Evolutionary conservation across 1,284 basidiomycete species (phyloP).

Genomic region (Peniophora sp.): DNA sequence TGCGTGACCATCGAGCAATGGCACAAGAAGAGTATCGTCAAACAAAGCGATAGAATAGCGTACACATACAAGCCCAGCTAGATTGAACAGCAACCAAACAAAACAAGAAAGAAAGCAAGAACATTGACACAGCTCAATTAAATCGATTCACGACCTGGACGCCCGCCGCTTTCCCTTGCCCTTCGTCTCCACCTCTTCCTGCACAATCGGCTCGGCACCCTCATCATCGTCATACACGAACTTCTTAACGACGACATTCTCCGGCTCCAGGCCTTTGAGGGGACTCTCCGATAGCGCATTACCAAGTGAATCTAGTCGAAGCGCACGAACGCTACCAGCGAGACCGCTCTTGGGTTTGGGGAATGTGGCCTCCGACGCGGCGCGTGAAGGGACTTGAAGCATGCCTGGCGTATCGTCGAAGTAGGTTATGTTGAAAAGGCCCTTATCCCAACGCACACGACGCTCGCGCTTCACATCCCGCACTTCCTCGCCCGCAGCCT

Average conservation of each 20-base stretch:
- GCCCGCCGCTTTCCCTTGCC: not conserved
- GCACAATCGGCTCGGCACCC: conserved; percentile 16
- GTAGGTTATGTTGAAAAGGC: conserved; percentile 52
- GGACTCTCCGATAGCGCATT: conserved; percentile 61
- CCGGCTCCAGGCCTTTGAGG: conserved; percentile 51
- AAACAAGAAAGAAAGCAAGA: no score
- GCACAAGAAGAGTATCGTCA: no score
- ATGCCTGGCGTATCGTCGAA: conserved; percentile 44
- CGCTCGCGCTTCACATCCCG: conserved; percentile 26
- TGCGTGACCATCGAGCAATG: no score
- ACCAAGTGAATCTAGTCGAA: conserved; percentile 66
- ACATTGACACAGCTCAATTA: no score
- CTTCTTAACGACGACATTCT: conserved; percentile 69
- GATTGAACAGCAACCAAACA: no score
- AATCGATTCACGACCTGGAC: no score
- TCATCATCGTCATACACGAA: conserved; percentile 78
- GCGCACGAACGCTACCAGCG: conserved; percentile 24
- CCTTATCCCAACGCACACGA: conserved; percentile 75
- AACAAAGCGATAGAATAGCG: no score
- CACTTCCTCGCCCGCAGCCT: conserved; percentile 20
- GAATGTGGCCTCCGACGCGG: not conserved
- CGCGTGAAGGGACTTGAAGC: not conserved
- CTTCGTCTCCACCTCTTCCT: not conserved
- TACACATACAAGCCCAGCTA: no score
- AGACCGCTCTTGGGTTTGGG: conserved; percentile 56